phyloP scores from a whole-genome alignment of 169 alveolate species.

The Babesia gibsoni region DNA sequence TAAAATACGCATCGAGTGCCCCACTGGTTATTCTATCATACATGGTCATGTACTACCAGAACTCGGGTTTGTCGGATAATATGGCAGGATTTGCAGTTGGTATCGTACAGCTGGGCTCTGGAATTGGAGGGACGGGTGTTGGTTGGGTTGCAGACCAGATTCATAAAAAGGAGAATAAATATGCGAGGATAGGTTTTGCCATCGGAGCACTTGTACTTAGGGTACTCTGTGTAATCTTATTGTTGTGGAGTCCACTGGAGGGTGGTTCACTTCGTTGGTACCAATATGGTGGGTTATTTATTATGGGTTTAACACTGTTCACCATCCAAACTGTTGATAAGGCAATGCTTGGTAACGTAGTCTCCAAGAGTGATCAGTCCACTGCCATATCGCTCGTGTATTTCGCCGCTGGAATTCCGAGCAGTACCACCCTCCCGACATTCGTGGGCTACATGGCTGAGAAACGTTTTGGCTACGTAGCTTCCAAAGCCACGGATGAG shows the following conservation, averaged over 20 bases:
- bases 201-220: neutral
- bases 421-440: neutral
- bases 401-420: neutral
- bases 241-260: slow-evolving; percentile 1
- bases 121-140: slow-evolving; percentile 87
- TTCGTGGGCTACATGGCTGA: neutral
- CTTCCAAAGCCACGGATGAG: neutral
- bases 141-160: slow-evolving; percentile 82
- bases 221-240: neutral
- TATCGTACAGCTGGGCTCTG: slow-evolving; percentile 79
- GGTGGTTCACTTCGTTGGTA: slow-evolving; percentile 1
- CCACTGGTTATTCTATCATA: slow-evolving; percentile 87
- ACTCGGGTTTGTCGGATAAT: slow-evolving; percentile 81
- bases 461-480: neutral
- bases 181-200: slow-evolving; percentile 70
- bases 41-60: slow-evolving; percentile 85
- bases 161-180: slow-evolving; percentile 73
- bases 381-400: neutral
- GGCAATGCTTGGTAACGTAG: neutral
- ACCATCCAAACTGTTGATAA: slow-evolving; percentile 10
- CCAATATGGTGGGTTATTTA: neutral
- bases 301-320: neutral
- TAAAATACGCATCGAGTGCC: slow-evolving; percentile 77
- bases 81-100: slow-evolving; percentile 84
- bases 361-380: neutral